Evolutionary conservation across 495 filamentous ascomycete species (phyloP).

Genomic region (Cryomyces minteri): DNA sequence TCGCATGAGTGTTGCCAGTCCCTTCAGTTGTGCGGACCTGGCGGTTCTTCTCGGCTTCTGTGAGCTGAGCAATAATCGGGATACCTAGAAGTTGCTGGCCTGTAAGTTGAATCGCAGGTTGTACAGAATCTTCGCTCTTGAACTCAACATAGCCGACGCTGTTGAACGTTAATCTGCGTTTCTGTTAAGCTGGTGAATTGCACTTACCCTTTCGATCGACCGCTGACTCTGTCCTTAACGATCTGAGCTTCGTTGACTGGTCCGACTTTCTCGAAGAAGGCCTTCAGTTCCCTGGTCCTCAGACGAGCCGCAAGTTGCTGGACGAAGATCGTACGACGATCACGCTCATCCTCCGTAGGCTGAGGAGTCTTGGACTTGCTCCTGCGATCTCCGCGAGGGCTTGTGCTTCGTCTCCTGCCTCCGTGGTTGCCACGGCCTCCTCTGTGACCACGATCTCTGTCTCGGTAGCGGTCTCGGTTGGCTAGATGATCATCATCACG

Average conservation of each 20-base stretch:
- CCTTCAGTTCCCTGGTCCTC: conserved; percentile 78
- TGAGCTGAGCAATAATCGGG: conserved; percentile 94
- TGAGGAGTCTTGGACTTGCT: conserved; percentile 20
- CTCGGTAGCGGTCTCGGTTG: conserved; percentile 24
- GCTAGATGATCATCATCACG: conserved; percentile 3
- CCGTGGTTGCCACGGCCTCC: conserved; percentile 30
- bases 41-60: conserved; percentile 98
- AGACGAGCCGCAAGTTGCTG: conserved; percentile 91
- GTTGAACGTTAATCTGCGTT: conserved; percentile 3
- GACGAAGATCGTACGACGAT: conserved; percentile 92
- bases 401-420: conserved; percentile 29
- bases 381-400: conserved; percentile 20
- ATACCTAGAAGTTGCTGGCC: conserved; percentile 97
- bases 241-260: conserved; percentile 96
- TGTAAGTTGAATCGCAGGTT: conserved; percentile 89
- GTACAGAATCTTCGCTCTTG: conserved; percentile 86
- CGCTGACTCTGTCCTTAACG: conserved; percentile 95
- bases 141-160: conserved; percentile 99
- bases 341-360: conserved; percentile 86
- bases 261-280: conserved; percentile 92
- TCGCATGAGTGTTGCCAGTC: conserved; percentile 38
- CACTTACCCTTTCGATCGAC: conserved; percentile 88
- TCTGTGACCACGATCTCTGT: conserved; percentile 19
- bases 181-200: background rate
- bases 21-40: conserved; percentile 74